These are phyloP conservation scores for Cladorrhinum sp. DNA, from an alignment of 2,329 filamentous ascomycete genomes.

Conservation along the genomic window DNA sequence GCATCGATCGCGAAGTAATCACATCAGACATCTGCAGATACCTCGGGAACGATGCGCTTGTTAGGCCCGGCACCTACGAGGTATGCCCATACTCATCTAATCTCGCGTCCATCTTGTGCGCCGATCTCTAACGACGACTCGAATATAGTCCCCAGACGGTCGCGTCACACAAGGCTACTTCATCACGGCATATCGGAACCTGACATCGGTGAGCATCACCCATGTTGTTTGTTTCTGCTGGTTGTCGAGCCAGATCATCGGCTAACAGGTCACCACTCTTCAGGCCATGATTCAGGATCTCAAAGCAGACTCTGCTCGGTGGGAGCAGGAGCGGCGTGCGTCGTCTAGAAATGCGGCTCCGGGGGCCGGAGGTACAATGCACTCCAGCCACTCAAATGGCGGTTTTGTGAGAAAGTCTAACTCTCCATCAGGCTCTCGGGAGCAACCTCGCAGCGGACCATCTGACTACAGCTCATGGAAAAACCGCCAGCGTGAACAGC, in stretches of 20 bases:
- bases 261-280: neutral
- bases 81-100: slow-evolving; percentile 41
- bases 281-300: slow-evolving; percentile 63
- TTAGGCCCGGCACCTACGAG: slow-evolving; percentile 71
- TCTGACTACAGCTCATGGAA: slow-evolving; percentile 30
- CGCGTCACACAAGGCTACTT: slow-evolving; percentile 69
- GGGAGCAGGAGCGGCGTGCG: slow-evolving; percentile 60
- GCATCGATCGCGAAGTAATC: slow-evolving; percentile 81
- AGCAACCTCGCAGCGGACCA: slow-evolving; percentile 36
- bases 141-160: slow-evolving; percentile 45
- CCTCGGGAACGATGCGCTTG: slow-evolving; percentile 76
- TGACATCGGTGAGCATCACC: slow-evolving; percentile 64
- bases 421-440: slow-evolving; percentile 47
- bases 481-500: slow-evolving; percentile 24
- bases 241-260: neutral
- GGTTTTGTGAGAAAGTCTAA: slow-evolving; percentile 55
- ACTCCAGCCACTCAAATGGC: slow-evolving; percentile 49
- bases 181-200: slow-evolving; percentile 74
- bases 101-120: slow-evolving; percentile 5
- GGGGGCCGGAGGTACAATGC: slow-evolving; percentile 55
- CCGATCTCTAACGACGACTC: slow-evolving; percentile 11
- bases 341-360: slow-evolving; percentile 42
- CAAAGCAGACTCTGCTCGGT: slow-evolving; percentile 60
- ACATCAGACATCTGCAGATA: slow-evolving; percentile 82
- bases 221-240: neutral